Conservation (phyloP, 2,329 filamentous ascomycete species). For the Magnaporthiopsis incrustans region DNA sequence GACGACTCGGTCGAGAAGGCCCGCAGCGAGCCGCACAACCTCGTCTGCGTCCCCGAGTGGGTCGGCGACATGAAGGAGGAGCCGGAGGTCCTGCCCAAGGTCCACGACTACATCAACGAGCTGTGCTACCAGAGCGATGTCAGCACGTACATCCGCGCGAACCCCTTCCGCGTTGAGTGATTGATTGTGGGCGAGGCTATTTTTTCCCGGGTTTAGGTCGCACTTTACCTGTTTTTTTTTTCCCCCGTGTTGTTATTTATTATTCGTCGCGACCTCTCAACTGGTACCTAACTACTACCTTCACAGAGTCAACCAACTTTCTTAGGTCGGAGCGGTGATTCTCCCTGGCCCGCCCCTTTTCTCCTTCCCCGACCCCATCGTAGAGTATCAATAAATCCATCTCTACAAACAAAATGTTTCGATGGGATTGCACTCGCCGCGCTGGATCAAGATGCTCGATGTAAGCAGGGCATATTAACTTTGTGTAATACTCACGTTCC, state of each 20-base stretch:
- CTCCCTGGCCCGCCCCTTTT: neutral
- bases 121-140: conserved; percentile 50
- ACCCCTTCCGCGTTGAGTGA: conserved; percentile 37
- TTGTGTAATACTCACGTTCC: neutral
- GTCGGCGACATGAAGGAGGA: conserved; percentile 33
- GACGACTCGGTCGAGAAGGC: conserved; percentile 83
- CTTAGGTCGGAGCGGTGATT: neutral
- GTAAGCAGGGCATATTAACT: neutral
- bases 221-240: too few species aligned
- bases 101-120: conserved; percentile 54
- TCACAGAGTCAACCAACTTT: rapidly evolving
- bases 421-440: neutral
- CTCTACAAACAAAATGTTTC: neutral
- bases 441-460: neutral
- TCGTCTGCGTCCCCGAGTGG: conserved; percentile 76
- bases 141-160: conserved; percentile 48
- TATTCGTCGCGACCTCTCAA: neutral
- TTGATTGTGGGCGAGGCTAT: neutral
- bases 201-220: too few species aligned
- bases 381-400: too few species aligned
- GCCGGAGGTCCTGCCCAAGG: conserved; percentile 42
- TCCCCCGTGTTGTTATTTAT: neutral
- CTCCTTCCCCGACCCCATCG: too few species aligned
- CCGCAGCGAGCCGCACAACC: conserved; percentile 72
- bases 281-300: neutral